Evolutionary conservation across 2,329 filamentous ascomycete species (phyloP).

Genomic region (Exophiala sp.): DNA sequence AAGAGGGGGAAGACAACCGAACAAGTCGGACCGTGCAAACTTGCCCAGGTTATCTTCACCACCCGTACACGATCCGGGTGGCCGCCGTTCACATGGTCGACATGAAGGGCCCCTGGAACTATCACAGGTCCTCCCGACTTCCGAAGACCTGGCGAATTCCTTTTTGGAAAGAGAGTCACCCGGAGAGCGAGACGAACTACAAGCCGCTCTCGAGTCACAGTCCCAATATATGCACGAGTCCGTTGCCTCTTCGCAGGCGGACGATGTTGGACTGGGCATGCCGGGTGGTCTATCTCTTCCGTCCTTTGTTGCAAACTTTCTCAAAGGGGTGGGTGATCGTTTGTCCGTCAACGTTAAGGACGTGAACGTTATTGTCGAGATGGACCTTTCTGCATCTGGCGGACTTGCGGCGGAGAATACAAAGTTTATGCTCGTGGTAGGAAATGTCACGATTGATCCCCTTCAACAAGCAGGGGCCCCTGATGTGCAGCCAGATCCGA

Average conservation of each 20-base stretch:
- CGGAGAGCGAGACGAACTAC: conserved; percentile 56
- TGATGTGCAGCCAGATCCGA: conserved; percentile 2
- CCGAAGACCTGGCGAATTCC: conserved; percentile 58
- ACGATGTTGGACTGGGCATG: conserved; percentile 51
- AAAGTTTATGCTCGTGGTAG: conserved; percentile 23
- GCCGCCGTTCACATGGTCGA: conserved; percentile 14
- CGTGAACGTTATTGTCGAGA: conserved; percentile 33
- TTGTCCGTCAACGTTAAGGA: conserved; percentile 53
- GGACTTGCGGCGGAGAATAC: conserved; percentile 15
- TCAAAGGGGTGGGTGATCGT: conserved; percentile 57
- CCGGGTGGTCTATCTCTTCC: conserved; percentile 55
- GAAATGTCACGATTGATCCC: conserved; percentile 15
- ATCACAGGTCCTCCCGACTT: conserved; percentile 45
- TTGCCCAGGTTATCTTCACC: conserved; percentile 22
- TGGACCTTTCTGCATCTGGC: conserved; percentile 9
- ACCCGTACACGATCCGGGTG: conserved; percentile 30
- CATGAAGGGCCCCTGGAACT: conserved; percentile 8
- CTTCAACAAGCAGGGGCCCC: conserved; percentile 2
- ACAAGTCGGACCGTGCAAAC: conserved; percentile 27
- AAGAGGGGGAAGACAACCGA: conserved; percentile 44
- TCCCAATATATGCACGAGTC: conserved; percentile 52
- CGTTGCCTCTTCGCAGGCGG: conserved; percentile 46
- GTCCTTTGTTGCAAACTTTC: conserved; percentile 56
- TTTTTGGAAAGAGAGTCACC: conserved; percentile 58
- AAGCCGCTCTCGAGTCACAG: conserved; percentile 54